These are phyloP conservation scores for Gliomastix tumulicola DNA, from an alignment of 2,329 filamentous ascomycete species.

Conservation along the genomic window DNA sequence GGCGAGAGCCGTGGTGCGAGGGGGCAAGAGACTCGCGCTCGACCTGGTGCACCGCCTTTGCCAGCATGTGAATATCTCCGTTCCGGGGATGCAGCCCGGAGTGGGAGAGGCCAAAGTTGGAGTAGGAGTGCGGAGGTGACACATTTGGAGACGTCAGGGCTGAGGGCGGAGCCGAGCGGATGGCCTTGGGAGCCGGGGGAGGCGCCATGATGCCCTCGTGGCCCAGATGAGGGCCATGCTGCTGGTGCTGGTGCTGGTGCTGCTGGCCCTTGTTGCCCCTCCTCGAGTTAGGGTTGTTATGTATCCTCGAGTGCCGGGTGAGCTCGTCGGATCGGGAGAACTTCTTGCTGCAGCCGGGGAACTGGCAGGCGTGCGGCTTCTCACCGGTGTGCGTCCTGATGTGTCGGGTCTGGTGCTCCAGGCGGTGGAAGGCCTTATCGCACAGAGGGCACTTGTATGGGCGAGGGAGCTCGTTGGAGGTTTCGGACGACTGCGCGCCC, in stretches of 20 bases:
- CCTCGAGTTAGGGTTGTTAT: constrained; percentile 97
- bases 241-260: constrained; percentile 23
- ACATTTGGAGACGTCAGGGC: constrained; percentile 90
- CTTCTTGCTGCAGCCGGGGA: constrained; percentile 91
- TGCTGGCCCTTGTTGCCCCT: constrained; percentile 75
- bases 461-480: constrained; percentile 68
- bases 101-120: constrained; percentile 52
- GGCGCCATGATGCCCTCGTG: constrained; percentile 70
- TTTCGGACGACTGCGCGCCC: constrained; percentile 52
- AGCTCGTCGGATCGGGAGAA: constrained; percentile 96
- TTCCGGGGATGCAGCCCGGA: constrained; percentile 35
- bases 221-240: constrained; percentile 31
- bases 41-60: constrained; percentile 53
- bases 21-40: constrained; percentile 48
- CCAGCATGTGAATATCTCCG: constrained; percentile 52
- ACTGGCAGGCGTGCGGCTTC: constrained; percentile 95
- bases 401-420: constrained; percentile 87
- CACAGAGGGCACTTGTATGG: constrained; percentile 98
- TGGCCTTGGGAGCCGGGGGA: constrained; percentile 66
- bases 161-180: constrained; percentile 82
- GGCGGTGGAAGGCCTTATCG: constrained; percentile 95
- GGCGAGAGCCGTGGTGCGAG: constrained; percentile 35
- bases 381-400: constrained; percentile 97
- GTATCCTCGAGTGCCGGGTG: constrained; percentile 93
- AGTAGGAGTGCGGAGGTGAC: constrained; percentile 88